Percentiles rank a stretch among this genome's conserved stretches.
Conservation (phyloP, 1,139 yeast species). For the Geotrichum phurueaensis region DNA sequence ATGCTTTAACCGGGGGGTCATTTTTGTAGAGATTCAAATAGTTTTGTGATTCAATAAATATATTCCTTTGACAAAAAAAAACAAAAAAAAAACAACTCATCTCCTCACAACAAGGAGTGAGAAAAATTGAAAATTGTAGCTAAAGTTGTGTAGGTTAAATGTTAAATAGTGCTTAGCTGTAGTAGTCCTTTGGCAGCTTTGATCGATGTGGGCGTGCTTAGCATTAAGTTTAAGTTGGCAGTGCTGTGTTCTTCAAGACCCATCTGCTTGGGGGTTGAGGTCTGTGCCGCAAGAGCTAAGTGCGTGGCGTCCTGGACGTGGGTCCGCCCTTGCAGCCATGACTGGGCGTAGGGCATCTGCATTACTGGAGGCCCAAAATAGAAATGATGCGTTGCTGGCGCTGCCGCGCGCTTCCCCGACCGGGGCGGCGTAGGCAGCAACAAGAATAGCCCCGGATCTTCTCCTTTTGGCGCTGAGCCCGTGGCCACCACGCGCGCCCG, state of each 20-base stretch:
- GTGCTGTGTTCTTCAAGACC: background rate
- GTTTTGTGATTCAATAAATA: background rate
- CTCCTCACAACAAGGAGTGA: background rate
- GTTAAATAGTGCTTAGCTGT: background rate
- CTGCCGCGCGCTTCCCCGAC: background rate
- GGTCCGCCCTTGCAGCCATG: background rate
- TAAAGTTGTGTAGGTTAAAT: background rate
- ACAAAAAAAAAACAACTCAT: background rate
- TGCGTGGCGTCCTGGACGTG: background rate
- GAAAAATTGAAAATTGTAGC: background rate
- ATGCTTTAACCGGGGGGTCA: background rate
- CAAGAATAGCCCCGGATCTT: background rate
- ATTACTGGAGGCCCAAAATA: background rate
- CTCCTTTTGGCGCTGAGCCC: too few species aligned
- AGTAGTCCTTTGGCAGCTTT: slow-evolving; percentile 5
- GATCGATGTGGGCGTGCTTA: slow-evolving; percentile 3
- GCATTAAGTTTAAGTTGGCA: background rate
- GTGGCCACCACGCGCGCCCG: background rate
- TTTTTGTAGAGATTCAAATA: background rate
- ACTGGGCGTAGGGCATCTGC: background rate
- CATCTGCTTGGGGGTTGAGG: background rate
- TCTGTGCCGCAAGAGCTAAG: background rate
- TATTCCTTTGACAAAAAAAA: background rate
- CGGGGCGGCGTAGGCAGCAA: background rate
- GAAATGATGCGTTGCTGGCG: background rate